These are phyloP conservation scores for Rhizoclosmatium sp. DNA, from an alignment of 192 early-diverging fungal genomes.

Conservation along the genomic window DNA sequence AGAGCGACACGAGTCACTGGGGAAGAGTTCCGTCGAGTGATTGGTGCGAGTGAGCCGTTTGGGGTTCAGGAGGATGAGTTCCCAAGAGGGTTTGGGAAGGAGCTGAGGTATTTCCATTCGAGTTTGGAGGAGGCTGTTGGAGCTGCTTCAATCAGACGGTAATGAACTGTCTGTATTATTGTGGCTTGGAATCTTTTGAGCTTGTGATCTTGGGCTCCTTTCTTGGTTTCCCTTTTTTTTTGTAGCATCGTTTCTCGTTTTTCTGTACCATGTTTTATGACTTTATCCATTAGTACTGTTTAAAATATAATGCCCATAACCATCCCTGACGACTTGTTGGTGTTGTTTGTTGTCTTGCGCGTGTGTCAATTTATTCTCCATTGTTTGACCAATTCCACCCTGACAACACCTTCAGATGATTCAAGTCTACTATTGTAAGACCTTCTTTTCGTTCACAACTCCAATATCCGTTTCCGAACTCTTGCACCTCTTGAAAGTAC, in stretches of 20 bases:
- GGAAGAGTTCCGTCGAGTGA: background rate
- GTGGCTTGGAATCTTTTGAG: too few relatives aligned
- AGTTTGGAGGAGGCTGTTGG: background rate
- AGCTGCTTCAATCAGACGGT: background rate
- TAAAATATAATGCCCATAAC: too few relatives aligned
- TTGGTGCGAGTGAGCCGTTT: background rate
- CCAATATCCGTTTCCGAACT: background rate
- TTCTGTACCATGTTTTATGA: too few relatives aligned
- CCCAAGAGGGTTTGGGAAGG: background rate
- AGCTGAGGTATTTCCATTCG: constrained; percentile 6
- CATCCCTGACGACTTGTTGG: too few relatives aligned
- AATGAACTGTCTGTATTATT: too few relatives aligned
- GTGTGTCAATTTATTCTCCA: too few relatives aligned
- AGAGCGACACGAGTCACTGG: background rate
- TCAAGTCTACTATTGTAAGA: background rate
- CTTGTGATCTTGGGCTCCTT: too few relatives aligned
- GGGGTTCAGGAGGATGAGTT: background rate
- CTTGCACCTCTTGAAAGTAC: background rate
- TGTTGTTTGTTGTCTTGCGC: too few relatives aligned
- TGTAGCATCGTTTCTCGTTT: too few relatives aligned
- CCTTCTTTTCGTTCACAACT: background rate
- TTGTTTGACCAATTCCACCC: too few relatives aligned
- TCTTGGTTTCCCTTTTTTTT: too few relatives aligned
- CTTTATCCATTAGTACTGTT: too few relatives aligned
- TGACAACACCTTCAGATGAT: background rate